Conservation (phyloP, 192 early-diverging fungal species). For the Mortierella alpina region DNA sequence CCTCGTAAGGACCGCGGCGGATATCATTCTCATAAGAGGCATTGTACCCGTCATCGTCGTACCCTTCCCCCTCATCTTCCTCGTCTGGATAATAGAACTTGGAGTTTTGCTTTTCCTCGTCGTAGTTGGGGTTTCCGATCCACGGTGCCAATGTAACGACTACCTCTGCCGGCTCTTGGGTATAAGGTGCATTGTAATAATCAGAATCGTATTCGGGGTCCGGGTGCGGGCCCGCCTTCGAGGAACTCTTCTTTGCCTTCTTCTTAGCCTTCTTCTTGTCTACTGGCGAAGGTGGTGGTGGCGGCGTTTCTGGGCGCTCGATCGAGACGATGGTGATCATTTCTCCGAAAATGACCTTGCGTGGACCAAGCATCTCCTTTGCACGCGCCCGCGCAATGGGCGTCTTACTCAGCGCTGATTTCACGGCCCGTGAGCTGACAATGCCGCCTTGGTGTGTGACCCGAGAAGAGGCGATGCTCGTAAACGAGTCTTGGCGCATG, state of each 20-base stretch:
- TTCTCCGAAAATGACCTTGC: slow-evolving; percentile 39
- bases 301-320: slow-evolving; percentile 17
- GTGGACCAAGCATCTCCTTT: slow-evolving; percentile 13
- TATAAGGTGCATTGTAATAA: slow-evolving; percentile 35
- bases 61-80: slow-evolving; percentile 14
- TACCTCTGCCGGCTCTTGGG: slow-evolving; percentile 33
- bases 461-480: not conserved
- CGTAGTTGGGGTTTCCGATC: slow-evolving; percentile 52
- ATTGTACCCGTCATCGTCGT: slow-evolving; percentile 23
- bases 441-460: not conserved
- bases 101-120: slow-evolving; percentile 36
- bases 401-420: slow-evolving; percentile 28
- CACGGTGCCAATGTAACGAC: slow-evolving; percentile 35
- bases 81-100: slow-evolving; percentile 28
- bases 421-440: not conserved
- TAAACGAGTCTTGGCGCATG: not conserved
- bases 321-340: slow-evolving; percentile 46
- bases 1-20: slow-evolving; percentile 10
- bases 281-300: not conserved
- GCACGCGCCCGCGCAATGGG: slow-evolving; percentile 16
- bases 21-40: not conserved
- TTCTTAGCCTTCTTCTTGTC: slow-evolving; percentile 23
- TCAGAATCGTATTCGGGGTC: slow-evolving; percentile 40
- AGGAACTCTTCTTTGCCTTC: slow-evolving; percentile 16
- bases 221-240: slow-evolving; percentile 13